Evolutionary conservation across 73 alveolate species (phyloP).

Genomic region (Effrenium voratum): DNA sequence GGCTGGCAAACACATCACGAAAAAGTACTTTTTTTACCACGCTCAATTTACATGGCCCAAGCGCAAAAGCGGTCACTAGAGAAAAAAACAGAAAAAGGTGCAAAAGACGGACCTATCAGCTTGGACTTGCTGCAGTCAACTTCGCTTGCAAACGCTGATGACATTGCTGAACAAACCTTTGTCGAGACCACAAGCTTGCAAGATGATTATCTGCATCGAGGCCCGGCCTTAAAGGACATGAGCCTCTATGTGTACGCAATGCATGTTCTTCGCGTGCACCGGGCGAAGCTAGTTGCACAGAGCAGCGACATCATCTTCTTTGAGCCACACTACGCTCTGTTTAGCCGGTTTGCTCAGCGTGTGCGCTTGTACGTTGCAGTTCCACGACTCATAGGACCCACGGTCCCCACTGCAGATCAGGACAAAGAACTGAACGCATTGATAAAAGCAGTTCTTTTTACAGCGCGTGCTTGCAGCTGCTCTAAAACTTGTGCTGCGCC

Average conservation of each 20-base stretch:
- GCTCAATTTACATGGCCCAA: not conserved
- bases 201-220: constrained; percentile 17
- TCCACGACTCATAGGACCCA: not conserved
- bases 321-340: not conserved
- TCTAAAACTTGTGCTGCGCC: not conserved
- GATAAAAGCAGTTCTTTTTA: not conserved
- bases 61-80: not conserved
- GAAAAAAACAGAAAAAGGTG: no score
- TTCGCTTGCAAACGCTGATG: not conserved
- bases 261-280: not conserved
- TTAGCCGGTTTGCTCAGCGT: not conserved
- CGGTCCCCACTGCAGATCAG: not conserved
- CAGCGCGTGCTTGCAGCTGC: not conserved
- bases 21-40: not conserved
- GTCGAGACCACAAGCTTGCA: not conserved
- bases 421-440: not conserved
- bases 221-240: not conserved
- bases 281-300: not conserved
- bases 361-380: not conserved
- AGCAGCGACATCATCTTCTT: not conserved
- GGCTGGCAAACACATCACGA: not conserved
- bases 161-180: not conserved
- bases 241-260: not conserved
- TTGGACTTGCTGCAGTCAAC: no score
- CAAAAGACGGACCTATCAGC: no score